These are phyloP conservation scores for Penicillium crustosum DNA, from an alignment of 2,329 filamentous ascomycete species.

Conservation along the genomic window DNA sequence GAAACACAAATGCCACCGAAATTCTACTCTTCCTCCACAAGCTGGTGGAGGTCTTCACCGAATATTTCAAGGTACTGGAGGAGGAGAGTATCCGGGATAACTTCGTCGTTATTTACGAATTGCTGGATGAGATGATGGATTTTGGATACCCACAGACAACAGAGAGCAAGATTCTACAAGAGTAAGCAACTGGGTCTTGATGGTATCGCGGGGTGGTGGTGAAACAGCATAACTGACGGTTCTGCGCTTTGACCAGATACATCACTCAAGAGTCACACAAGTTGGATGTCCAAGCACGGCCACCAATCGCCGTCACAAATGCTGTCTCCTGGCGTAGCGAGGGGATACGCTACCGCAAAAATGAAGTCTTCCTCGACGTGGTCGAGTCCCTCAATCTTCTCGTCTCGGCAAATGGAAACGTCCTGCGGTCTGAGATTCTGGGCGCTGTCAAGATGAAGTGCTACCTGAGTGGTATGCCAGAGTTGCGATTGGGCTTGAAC, in stretches of 20 bases:
- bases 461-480: constrained; percentile 97
- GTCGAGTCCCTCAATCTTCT: constrained; percentile 95
- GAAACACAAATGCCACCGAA: constrained; percentile 98
- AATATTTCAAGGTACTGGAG: constrained; percentile 99
- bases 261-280: constrained; percentile 99
- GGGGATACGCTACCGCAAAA: constrained; percentile 97
- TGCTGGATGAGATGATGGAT: constrained; percentile 99
- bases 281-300: constrained; percentile 91
- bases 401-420: constrained; percentile 90
- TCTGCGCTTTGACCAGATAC: constrained; percentile 54
- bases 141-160: constrained; percentile 99
- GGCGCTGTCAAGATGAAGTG: constrained; percentile 99
- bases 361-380: constrained; percentile 98
- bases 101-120: constrained; percentile 98
- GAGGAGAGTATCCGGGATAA: constrained; percentile 99
- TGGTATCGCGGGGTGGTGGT: background rate
- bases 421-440: constrained; percentile 91
- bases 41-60: constrained; percentile 97
- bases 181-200: constrained; percentile 49
- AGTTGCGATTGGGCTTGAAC: constrained; percentile 88
- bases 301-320: constrained; percentile 96
- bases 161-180: constrained; percentile 96
- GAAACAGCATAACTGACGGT: background rate
- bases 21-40: constrained; percentile 98
- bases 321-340: constrained; percentile 97